phyloP scores from a whole-genome alignment of 192 early-diverging fungal genomes.

The Spizellomyces sp. region DNA sequence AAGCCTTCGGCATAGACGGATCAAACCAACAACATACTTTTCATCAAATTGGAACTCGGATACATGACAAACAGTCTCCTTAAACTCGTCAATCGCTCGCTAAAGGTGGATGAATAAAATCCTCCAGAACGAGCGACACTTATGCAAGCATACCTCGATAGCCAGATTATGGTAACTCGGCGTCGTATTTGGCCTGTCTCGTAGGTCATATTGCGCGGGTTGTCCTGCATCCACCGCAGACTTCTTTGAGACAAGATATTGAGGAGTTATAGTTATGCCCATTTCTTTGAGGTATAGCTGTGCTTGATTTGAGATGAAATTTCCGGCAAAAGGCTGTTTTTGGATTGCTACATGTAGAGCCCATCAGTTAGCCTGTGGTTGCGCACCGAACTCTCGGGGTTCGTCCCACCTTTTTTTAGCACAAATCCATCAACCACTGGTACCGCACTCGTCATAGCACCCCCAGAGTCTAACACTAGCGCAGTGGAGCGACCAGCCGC shows the following conservation, averaged over 20 bases:
- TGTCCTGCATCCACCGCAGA: slow-evolving; percentile 66
- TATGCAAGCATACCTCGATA: slow-evolving; percentile 55
- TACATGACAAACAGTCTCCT: slow-evolving; percentile 88
- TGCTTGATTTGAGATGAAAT: slow-evolving; percentile 79
- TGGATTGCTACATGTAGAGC: slow-evolving; percentile 42
- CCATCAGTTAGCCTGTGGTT: background rate
- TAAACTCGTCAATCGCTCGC: slow-evolving; percentile 88
- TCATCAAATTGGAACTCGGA: slow-evolving; percentile 72
- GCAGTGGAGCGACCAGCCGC: slow-evolving; percentile 85
- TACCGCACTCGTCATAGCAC: slow-evolving; percentile 81
- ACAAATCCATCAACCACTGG: slow-evolving; percentile 98
- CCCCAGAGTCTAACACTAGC: slow-evolving; percentile 92
- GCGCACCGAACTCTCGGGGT: background rate
- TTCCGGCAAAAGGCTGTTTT: slow-evolving; percentile 77
- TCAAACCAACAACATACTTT: slow-evolving; percentile 47
- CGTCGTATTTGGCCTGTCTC: slow-evolving; percentile 61
- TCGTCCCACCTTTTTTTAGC: slow-evolving; percentile 75
- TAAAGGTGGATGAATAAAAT: slow-evolving; percentile 33
- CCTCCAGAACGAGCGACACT: background rate
- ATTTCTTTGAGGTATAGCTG: slow-evolving; percentile 58
- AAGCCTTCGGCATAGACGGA: background rate
- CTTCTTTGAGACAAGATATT: slow-evolving; percentile 83
- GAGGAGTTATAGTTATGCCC: slow-evolving; percentile 68
- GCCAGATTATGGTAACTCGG: slow-evolving; percentile 74
- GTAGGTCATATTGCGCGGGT: slow-evolving; percentile 55